Conservation (phyloP, 2,329 filamentous ascomycete species). For the Lomentospora prolificans region DNA sequence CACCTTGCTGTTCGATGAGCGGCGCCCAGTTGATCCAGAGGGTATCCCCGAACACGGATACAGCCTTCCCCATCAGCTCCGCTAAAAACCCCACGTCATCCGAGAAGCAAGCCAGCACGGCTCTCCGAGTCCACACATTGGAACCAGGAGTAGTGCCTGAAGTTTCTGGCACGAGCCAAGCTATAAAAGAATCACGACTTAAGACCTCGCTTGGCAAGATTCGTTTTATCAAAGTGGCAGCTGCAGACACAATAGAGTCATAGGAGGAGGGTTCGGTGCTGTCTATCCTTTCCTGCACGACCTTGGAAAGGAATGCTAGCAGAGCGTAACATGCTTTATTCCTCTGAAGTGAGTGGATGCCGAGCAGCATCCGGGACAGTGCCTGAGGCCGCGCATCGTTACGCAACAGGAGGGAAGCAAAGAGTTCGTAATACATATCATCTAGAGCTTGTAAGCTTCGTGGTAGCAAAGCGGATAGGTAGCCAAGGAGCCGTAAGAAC, state of each 20-base stretch:
- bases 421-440: conserved; percentile 13
- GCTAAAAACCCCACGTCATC: conserved; percentile 41
- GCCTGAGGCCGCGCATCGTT: conserved; percentile 12
- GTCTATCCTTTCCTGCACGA: conserved; percentile 27
- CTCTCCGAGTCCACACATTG: conserved; percentile 44
- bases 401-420: conserved; percentile 28
- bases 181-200: background rate
- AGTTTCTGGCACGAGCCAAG: background rate
- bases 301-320: conserved; percentile 32
- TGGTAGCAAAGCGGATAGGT: background rate
- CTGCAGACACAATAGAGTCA: background rate
- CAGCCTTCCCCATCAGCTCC: conserved; percentile 53
- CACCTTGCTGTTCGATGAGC: conserved; percentile 81
- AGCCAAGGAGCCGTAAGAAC: conserved; percentile 10
- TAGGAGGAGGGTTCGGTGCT: conserved; percentile 16
- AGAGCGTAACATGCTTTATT: conserved; percentile 20
- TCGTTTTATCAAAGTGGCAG: background rate
- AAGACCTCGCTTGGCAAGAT: background rate
- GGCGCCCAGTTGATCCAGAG: conserved; percentile 80
- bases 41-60: conserved; percentile 72
- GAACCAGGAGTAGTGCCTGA: background rate
- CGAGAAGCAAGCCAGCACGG: conserved; percentile 49
- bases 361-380: conserved; percentile 18
- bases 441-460: conserved; percentile 3
- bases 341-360: conserved; percentile 7